phyloP scores from a whole-genome alignment of 2,329 filamentous ascomycete species.

The Chalara sp. region DNA sequence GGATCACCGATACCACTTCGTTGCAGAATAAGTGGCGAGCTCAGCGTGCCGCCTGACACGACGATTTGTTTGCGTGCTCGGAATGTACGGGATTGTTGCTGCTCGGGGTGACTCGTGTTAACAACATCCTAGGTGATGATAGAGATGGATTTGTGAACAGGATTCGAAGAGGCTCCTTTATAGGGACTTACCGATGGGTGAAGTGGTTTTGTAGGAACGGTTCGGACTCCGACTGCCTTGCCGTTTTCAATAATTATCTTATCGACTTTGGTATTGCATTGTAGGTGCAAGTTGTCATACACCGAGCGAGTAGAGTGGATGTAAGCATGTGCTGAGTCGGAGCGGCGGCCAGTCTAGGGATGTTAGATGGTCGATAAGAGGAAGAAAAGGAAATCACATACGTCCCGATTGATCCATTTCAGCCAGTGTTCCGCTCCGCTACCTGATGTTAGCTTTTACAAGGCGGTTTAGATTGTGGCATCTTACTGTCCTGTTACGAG shows the following conservation, averaged over 20 bases:
- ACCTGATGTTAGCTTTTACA: not conserved
- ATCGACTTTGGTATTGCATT: constrained; percentile 50
- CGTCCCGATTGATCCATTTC: constrained; percentile 74
- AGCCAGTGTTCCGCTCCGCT: constrained; percentile 73
- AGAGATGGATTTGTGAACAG: not conserved
- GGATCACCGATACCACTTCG: constrained; percentile 51
- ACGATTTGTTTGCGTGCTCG: constrained; percentile 38
- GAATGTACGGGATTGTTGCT: constrained; percentile 25
- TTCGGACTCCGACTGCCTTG: constrained; percentile 63
- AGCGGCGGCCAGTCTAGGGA: constrained; percentile 58
- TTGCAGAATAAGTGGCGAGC: constrained; percentile 43
- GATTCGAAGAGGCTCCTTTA: not conserved
- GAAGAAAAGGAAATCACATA: constrained; percentile 19
- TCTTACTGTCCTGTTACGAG: constrained; percentile 48
- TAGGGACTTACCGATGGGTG: constrained; percentile 31
- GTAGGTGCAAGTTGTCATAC: constrained; percentile 51
- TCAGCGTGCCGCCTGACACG: constrained; percentile 32
- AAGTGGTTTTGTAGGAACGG: constrained; percentile 64
- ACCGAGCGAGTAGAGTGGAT: constrained; percentile 68
- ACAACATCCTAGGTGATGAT: constrained; percentile 4
- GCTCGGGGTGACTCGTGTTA: constrained; percentile 18
- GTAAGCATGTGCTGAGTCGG: constrained; percentile 72
- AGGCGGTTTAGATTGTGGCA: not conserved
- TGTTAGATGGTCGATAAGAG: not conserved
- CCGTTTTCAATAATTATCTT: constrained; percentile 50